Evolutionary conservation across 306 rosid genomes (phyloP).

Genomic region (Prunus dulcis): DNA sequence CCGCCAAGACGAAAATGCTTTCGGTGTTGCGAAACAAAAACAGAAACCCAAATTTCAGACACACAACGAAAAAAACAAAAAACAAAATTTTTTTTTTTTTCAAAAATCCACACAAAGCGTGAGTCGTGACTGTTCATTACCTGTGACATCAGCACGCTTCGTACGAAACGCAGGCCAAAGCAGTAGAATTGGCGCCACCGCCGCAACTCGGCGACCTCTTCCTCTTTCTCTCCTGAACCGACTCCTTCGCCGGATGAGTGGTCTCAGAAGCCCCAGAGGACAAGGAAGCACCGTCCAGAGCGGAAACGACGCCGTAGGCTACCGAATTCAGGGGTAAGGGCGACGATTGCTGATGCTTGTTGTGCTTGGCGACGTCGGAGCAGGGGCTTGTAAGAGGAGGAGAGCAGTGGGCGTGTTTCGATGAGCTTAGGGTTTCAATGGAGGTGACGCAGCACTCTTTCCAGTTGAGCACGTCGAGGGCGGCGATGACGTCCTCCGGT

Average conservation of each 20-base stretch:
- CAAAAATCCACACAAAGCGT: background rate
- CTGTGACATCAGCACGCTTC: slow-evolving; percentile 29
- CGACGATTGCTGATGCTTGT: too few species aligned
- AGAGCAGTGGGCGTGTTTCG: slow-evolving; percentile 10
- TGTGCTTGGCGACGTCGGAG: background rate
- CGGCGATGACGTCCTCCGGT: slow-evolving; percentile 45
- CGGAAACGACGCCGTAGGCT: slow-evolving; percentile 2
- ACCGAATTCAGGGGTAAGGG: too few species aligned
- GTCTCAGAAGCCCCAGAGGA: too few species aligned
- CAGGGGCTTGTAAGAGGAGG: slow-evolving; percentile 5
- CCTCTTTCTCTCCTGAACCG: slow-evolving; percentile 30
- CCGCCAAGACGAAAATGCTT: background rate
- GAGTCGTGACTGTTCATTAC: background rate
- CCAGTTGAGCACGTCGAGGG: slow-evolving; percentile 61
- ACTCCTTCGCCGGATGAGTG: slow-evolving; percentile 9
- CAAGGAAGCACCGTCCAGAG: background rate
- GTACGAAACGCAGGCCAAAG: slow-evolving; percentile 17
- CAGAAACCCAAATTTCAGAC: background rate
- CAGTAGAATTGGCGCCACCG: background rate
- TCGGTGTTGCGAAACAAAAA: background rate
- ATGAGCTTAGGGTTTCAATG: slow-evolving; percentile 36
- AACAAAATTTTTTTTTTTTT: accelerated
- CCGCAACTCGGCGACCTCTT: slow-evolving; percentile 14
- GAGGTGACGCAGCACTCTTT: slow-evolving; percentile 79
- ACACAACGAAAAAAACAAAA: background rate